Base-by-base conservation (phyloP, 148 eudicot species). In the Rhododendron molle region DNA sequence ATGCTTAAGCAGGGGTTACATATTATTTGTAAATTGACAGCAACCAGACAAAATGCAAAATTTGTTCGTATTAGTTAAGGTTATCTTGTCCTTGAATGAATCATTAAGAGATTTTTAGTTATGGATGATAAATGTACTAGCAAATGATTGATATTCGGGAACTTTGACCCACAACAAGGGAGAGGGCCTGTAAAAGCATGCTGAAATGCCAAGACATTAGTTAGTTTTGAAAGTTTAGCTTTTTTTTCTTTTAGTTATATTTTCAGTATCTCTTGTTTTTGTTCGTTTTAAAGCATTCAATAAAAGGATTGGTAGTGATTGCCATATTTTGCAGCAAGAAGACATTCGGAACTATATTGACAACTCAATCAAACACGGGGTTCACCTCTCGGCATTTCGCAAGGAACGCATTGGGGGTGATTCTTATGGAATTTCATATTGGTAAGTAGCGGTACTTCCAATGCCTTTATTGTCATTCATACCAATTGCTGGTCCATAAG, bases 381-480 rank as follows among this genome's bases (percentile, higher is more conserved):
- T 88, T 87, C 94, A 91, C 49, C 94, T 94, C 87, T 93, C 98
- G 74, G 85, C 88, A 83, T 95, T 97, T 83, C 96, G 98, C 82
- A 97, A 95, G 91, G 94, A 93, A 85, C 94, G 98, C 46, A 86
- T 94, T 84, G 99, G 98, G 32, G 99, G 99, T 86, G 96, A 97
- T 92, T 94, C 99, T 67, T 94, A 91, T 89, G 98, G 99, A 67
- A 88, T 93, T 85, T 95, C 97, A 38, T 97, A 91, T 88, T 97
- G 99, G 99, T 97, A 97, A 36, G 86, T 65, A 26, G 26, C 28
- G 86, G 67, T 76, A 30, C 78, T 82, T 36, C 28, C 67, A 13
- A 12, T 69, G 83, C 4, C 10, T 13, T 30, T 50, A 54, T 36
- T 16, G 7, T 62, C 0, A 26, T 7, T 3, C 16, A 28, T 46